Evolutionary conservation across 441 rosid species (phyloP).

Genomic region (Dalechampia spathulata): DNA sequence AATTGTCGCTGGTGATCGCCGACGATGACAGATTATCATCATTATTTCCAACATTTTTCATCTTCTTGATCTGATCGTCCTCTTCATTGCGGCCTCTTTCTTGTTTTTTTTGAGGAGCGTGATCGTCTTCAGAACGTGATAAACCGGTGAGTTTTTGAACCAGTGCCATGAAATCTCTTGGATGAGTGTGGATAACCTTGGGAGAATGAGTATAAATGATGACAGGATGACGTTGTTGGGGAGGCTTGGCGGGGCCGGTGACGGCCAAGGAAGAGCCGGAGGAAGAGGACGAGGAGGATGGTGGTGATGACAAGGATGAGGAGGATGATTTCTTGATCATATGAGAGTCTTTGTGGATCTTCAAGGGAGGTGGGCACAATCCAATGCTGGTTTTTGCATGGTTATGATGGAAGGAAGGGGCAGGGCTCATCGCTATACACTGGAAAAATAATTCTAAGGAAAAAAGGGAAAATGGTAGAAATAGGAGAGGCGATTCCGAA

Average conservation of each 20-base stretch:
- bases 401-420: slow-evolving; percentile 25
- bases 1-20: slow-evolving; percentile 17
- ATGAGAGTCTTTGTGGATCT: slow-evolving; percentile 52
- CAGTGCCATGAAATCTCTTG: slow-evolving; percentile 66
- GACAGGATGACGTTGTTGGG: slow-evolving; percentile 55
- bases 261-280: slow-evolving; percentile 16
- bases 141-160: slow-evolving; percentile 77
- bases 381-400: slow-evolving; percentile 11
- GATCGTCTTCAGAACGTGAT: slow-evolving; percentile 32
- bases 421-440: slow-evolving; percentile 33
- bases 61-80: slow-evolving; percentile 14
- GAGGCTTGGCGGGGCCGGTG: slow-evolving; percentile 24
- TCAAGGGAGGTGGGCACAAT: slow-evolving; percentile 31
- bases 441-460: neutral
- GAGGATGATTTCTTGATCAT: slow-evolving; percentile 42
- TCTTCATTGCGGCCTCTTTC: slow-evolving; percentile 2
- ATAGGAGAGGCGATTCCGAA: neutral
- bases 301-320: slow-evolving; percentile 22
- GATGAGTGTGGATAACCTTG: slow-evolving; percentile 63
- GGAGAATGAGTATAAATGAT: slow-evolving; percentile 82
- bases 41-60: neutral
- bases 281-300: slow-evolving; percentile 19
- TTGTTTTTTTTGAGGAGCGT: neutral
- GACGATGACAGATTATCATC: slow-evolving; percentile 62
- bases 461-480: neutral